Evolutionary conservation across 164 flowering plant genomes (phyloP).

Genomic region (Magnolia sinica): DNA sequence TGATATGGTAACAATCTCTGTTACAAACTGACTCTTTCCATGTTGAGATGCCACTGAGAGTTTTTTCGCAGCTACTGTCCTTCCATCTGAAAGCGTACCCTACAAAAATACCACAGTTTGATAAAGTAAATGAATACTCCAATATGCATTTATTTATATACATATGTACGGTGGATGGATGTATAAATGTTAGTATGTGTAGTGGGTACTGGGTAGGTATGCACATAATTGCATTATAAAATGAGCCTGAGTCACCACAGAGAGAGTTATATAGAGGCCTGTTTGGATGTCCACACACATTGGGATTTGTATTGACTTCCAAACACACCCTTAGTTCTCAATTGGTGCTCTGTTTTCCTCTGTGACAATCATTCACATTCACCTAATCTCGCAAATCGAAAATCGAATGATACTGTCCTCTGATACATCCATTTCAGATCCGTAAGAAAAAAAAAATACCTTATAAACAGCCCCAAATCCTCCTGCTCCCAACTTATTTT

Average conservation of each 20-base stretch:
- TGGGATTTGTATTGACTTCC: too few relatives aligned
- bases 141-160: background rate
- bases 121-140: background rate
- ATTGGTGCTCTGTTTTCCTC: too few relatives aligned
- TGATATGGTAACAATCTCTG: constrained; percentile 13
- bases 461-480: too few relatives aligned
- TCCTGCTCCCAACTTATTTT: too few relatives aligned
- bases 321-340: too few relatives aligned
- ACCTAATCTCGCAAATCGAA: too few relatives aligned
- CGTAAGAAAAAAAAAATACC: too few relatives aligned
- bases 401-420: too few relatives aligned
- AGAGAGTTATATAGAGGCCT: background rate
- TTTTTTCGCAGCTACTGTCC: constrained; percentile 9
- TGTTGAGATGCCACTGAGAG: constrained; percentile 11
- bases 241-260: background rate
- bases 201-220: background rate
- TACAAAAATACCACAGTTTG: background rate
- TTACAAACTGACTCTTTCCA: constrained; percentile 8
- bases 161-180: background rate
- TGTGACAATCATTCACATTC: too few relatives aligned
- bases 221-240: background rate
- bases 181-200: background rate
- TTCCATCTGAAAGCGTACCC: constrained; percentile 13
- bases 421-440: too few relatives aligned
- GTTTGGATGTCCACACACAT: too few relatives aligned